Evolutionary conservation across 257 asterid species (phyloP), one percentile per base, ranked within the genome.

Genomic region (Coffea eugenioides): DNA sequence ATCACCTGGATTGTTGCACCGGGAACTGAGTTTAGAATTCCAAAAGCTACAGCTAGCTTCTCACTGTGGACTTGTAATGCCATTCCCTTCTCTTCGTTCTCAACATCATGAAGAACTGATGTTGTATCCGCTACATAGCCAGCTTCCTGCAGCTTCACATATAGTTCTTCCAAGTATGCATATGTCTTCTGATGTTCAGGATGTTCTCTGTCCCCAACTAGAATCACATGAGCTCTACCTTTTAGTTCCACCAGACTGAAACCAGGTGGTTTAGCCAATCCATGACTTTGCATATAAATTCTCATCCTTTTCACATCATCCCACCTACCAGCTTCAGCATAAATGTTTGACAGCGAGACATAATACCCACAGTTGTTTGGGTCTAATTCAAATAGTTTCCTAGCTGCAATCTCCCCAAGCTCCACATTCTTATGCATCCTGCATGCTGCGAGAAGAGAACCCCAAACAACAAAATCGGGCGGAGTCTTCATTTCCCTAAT

Each of bases 311-410:
- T 93, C 77, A 82, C 96, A 69, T 96, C 98, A 45, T 88, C 93
- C 99, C 98, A 94, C 82, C 96, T 91, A 59, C 98, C 97, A 49
- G 98, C 91, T 73, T 93, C 97, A 9, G 97, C 96, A 78, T 96
- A 96, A 68, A 96, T 87, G 83, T 94, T 90, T 0, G 98, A 92
- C 67, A 96, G 95, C 84, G 89, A 78, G 11, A 97, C 88, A 80
- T 91, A 94, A 83, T 96, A 94, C 13, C 97, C 97, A 11, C 95
- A 94, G 81, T 91, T 92, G 25, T 80, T 85, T 0, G 94, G 90
- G 82, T 95, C 98, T 86, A 95, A 74, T 81, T 93, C 95, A 75
- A 93, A 88, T 81, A 93, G 86, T 82, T 92, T 91, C 79, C 77
- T 83, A 27, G 97, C 99, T 25, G 91, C 86, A 75, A 92, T 88